Evolutionary conservation across 2,329 filamentous ascomycete species (phyloP).

Genomic region (Penicillium sp.): DNA sequence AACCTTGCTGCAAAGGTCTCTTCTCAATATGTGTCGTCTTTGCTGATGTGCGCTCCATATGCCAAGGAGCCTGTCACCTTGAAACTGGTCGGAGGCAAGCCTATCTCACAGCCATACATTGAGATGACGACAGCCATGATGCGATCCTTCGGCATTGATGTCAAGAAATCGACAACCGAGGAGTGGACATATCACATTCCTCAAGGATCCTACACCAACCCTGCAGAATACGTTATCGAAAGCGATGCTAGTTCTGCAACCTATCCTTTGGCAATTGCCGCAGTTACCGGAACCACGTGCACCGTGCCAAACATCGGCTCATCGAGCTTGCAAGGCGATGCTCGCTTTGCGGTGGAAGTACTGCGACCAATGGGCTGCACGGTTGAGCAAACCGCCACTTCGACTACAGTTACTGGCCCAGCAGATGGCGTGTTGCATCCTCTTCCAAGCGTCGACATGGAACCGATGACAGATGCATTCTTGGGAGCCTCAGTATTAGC

Average conservation of each 20-base stretch:
- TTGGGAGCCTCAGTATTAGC: constrained; percentile 90
- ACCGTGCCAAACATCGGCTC: constrained; percentile 96
- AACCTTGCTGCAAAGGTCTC: constrained; percentile 92
- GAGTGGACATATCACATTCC: constrained; percentile 93
- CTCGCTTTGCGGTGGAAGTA: constrained; percentile 87
- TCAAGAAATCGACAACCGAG: constrained; percentile 71
- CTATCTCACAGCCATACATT: constrained; percentile 94
- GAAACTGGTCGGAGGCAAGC: constrained; percentile 88
- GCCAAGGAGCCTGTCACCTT: constrained; percentile 91
- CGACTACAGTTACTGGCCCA: constrained; percentile 93
- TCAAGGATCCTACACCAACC: constrained; percentile 76
- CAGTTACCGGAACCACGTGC: constrained; percentile 92
- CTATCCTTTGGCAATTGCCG: constrained; percentile 88
- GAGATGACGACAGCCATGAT: constrained; percentile 99
- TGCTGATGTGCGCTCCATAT: constrained; percentile 95
- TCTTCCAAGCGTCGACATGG: constrained; percentile 87
- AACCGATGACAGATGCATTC: constrained; percentile 98
- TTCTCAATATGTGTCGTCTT: constrained; percentile 97
- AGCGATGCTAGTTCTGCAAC: constrained; percentile 98
- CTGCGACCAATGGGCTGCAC: constrained; percentile 88
- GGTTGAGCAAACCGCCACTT: constrained; percentile 77
- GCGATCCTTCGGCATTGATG: constrained; percentile 80
- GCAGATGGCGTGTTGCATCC: constrained; percentile 67
- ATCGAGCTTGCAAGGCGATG: constrained; percentile 87
- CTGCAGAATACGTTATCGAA: constrained; percentile 81